Evolutionary conservation across 352 stramenopile species (phyloP).

Genomic region (Globisporangium nodosum): DNA sequence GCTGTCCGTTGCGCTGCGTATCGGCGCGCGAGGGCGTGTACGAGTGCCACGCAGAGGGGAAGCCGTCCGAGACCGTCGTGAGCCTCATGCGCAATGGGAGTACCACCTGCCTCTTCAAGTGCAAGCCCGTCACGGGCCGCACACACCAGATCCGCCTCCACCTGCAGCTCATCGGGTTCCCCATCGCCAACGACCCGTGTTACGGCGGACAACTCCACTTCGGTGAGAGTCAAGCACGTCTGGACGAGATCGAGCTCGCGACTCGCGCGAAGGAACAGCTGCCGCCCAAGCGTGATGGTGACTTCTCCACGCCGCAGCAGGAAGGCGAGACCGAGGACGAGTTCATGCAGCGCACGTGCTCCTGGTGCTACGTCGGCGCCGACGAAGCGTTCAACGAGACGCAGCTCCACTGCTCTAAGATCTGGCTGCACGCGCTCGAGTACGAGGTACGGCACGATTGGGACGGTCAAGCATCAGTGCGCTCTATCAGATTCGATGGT

Average conservation of each 20-base stretch:
- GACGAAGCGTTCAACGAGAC: conserved; percentile 75
- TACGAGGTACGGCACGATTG: conserved; percentile 63
- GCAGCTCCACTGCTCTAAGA: conserved; percentile 80
- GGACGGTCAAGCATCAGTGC: too few relatives aligned
- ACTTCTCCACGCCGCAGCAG: conserved; percentile 49
- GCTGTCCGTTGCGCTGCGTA: conserved; percentile 73
- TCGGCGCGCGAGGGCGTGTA: conserved; percentile 81
- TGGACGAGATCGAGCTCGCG: conserved; percentile 38
- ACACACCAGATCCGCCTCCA: conserved; percentile 98
- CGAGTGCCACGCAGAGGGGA: conserved; percentile 78
- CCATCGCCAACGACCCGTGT: conserved; percentile 97
- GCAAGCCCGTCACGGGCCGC: conserved; percentile 91
- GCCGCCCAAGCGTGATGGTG: conserved; percentile 31
- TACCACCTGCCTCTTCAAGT: conserved; percentile 87
- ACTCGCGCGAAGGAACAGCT: conserved; percentile 29
- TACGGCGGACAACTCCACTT: conserved; percentile 95
- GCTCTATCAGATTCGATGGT: background rate
- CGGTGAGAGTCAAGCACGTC: conserved; percentile 51
- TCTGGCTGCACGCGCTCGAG: conserved; percentile 83
- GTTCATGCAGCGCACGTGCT: conserved; percentile 76
- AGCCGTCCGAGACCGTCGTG: conserved; percentile 75
- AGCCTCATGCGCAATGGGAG: conserved; percentile 47
- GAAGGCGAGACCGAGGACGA: conserved; percentile 57
- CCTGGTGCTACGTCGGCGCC: conserved; percentile 62
- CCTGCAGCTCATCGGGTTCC: conserved; percentile 88